Percentiles rank a stretch among this genome's conserved stretches.
phyloP scores from a whole-genome alignment of 2,329 filamentous ascomycete species.

The Aureobasidium sp. region DNA sequence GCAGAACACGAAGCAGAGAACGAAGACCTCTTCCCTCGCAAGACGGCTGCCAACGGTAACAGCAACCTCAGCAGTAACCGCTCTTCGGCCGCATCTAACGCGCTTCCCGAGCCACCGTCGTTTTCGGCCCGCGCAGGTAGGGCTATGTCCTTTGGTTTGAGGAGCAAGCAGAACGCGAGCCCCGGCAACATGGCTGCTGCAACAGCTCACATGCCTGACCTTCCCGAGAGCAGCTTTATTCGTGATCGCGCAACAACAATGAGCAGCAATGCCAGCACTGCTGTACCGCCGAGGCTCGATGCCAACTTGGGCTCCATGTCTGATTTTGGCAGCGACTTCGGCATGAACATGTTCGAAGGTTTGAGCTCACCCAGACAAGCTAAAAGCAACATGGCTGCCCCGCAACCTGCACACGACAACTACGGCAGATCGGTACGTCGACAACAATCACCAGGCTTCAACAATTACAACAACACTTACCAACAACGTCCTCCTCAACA shows the following conservation, averaged over 20 bases:
- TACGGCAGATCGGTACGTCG: constrained; percentile 18
- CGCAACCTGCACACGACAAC: constrained; percentile 13
- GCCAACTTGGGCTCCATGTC: constrained; percentile 20
- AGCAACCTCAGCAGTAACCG: constrained; percentile 29
- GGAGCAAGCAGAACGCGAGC: constrained; percentile 22
- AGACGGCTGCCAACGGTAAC: constrained; percentile 29
- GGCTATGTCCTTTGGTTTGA: constrained; percentile 44
- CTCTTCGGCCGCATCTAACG: constrained; percentile 14
- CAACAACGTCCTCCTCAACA: not conserved
- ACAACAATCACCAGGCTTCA: constrained; percentile 7
- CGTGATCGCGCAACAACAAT: constrained; percentile 35
- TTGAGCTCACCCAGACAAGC: constrained; percentile 15
- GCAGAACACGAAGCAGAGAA: constrained; percentile 26
- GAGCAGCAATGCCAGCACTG: constrained; percentile 33
- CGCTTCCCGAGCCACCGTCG: constrained; percentile 16
- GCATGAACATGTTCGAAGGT: constrained; percentile 28
- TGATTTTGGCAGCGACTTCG: constrained; percentile 27
- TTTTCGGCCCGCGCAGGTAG: constrained; percentile 36
- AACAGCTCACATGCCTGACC: constrained; percentile 6
- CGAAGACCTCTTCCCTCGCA: constrained; percentile 28
- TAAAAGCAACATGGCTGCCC: constrained; percentile 8
- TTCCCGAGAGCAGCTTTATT: constrained; percentile 15
- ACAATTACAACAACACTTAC: not conserved
- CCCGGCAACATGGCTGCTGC: not conserved
- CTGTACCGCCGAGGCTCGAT: constrained; percentile 24